Evolutionary conservation across 495 filamentous ascomycete genomes (phyloP), one percentile per base, ranked within the genome.

Genomic region (Podospora anserina): DNA sequence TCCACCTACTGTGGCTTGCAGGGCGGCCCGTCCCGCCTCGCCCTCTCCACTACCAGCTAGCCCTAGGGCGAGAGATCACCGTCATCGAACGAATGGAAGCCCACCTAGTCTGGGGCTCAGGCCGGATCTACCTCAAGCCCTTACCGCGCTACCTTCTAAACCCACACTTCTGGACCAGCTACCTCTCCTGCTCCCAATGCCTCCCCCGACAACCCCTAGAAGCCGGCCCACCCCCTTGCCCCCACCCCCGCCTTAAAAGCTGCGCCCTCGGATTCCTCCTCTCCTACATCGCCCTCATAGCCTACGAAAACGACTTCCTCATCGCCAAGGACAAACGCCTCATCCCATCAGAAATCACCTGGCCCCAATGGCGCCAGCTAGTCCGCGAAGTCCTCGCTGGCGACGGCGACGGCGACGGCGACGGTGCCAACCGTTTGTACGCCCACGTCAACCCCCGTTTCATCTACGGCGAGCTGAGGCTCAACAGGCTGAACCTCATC

Each of bases 381-480:
- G 20, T 57, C 54, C 16, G 18, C 5, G 18, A 18, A 16, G 5
- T 57, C 20, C 54, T 18, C 54, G 9, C 9, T 0, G 20, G 20
- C 20, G 18, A n/a, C 5, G 20, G 20, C 20, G 18, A n/a, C 5
- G 19, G 16, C 54, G 1, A 5, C 7, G 4, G 7, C 54, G 54
- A 57, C 54, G 54, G 18, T 5, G 9, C 5, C 5, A 7, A 13
- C 54, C 18, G 5, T 68, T 65, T 5, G 6, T 6, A 11, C 34
- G 66, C 59, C 18, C 2, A 23, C 3, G 63, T 84, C 61, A 78
- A 82, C 61, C 63, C 67, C n/a, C 77, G 83, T 3, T 86, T 81
- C 68, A 61, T 72, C 54, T 83, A 78, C 65, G 83, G 80, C 26
- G 83, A 85, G 69, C 77, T 86, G 11, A 76, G 81, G 7, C 75